These are phyloP conservation scores for Aurantiochytrium sp. DNA, from an alignment of 108 stramenopile genomes.

Conservation along the genomic window DNA sequence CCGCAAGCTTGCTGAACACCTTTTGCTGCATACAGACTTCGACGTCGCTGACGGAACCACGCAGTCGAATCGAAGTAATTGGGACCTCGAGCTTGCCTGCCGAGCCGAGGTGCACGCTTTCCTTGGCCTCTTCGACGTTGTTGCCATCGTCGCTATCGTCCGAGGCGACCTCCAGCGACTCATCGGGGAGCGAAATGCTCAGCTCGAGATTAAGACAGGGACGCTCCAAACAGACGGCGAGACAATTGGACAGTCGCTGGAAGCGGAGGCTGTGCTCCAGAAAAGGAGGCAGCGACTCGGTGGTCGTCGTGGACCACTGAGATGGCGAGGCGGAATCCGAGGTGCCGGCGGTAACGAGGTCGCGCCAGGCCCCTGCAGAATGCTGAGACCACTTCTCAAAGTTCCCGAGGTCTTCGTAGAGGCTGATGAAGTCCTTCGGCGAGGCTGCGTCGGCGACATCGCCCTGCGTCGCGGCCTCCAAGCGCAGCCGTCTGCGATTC, in stretches of 20 bases:
- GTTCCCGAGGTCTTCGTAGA: no score
- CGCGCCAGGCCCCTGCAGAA: no score
- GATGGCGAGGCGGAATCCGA: no score
- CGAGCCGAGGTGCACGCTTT: background rate
- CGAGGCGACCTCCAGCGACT: background rate
- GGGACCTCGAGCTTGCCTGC: background rate
- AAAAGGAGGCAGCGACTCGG: background rate
- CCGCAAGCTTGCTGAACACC: background rate
- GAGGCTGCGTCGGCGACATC: background rate
- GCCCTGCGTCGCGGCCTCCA: background rate
- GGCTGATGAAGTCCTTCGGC: no score
- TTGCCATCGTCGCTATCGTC: background rate
- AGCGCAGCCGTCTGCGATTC: background rate
- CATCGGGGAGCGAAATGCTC: background rate
- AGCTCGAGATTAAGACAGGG: background rate
- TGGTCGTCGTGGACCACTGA: background rate
- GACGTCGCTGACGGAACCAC: background rate
- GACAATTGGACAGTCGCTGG: background rate
- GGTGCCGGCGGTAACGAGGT: no score
- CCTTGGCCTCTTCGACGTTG: background rate
- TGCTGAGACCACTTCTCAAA: no score
- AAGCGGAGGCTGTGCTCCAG: background rate
- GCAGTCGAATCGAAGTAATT: background rate
- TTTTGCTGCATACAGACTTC: background rate
- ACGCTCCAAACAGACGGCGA: background rate